phyloP scores from a whole-genome alignment of 2,329 filamentous ascomycete genomes.

The Colletotrichum coccodes region DNA sequence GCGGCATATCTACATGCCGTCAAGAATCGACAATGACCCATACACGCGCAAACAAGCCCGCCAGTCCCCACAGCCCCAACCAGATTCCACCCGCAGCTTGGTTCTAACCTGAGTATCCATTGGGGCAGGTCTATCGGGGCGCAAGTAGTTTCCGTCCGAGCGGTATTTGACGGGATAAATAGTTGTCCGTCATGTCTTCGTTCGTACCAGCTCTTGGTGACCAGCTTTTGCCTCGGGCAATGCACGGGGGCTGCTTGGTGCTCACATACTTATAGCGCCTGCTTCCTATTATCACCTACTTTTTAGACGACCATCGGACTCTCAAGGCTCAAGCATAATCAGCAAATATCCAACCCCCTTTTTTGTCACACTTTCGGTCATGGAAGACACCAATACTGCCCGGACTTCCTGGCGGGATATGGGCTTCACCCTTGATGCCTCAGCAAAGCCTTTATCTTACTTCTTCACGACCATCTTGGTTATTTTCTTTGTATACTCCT shows the following conservation, averaged over 20 bases:
- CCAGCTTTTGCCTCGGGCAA: background rate
- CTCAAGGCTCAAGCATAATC: too few relatives aligned
- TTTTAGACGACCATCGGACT: too few relatives aligned
- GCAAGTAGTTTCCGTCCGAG: background rate
- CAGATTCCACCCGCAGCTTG: background rate
- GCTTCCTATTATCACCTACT: background rate
- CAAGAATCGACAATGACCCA: background rate
- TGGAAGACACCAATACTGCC: background rate
- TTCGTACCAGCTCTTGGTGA: background rate
- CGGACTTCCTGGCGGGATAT: background rate
- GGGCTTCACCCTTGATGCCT: background rate
- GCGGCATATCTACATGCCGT: background rate
- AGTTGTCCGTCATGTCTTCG: background rate
- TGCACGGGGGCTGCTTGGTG: background rate
- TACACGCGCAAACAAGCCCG: background rate
- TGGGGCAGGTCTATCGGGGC: background rate
- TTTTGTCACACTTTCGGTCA: background rate
- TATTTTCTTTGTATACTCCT: constrained; percentile 7
- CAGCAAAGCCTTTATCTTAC: constrained; percentile 12
- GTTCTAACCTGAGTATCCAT: background rate
- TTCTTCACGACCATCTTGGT: constrained; percentile 15
- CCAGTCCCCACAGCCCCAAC: background rate
- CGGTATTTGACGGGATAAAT: background rate
- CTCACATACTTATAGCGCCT: background rate
- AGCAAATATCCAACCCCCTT: background rate